phyloP scores from a whole-genome alignment of 768 basidiomycete species.

The Psilocybe sp. region DNA sequence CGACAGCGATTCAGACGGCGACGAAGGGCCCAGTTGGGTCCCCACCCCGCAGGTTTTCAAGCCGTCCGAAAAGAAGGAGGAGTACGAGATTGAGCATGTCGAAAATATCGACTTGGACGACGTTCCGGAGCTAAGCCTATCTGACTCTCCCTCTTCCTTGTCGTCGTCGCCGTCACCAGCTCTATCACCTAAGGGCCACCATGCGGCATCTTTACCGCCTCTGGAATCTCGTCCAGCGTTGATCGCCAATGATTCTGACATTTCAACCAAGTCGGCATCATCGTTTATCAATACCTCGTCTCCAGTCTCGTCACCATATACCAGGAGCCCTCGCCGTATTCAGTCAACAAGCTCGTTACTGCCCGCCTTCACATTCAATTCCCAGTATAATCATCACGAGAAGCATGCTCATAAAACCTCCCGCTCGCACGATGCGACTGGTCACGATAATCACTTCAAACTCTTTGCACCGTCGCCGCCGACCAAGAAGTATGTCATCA shows the following conservation, averaged over 20 bases:
- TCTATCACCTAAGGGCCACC: neutral
- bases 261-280: slow-evolving; percentile 6
- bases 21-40: slow-evolving; percentile 54
- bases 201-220: slow-evolving; percentile 5
- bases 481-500: slow-evolving; percentile 26
- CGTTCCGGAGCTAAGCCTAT: slow-evolving; percentile 16
- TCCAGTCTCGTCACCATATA: neutral
- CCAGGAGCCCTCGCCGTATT: slow-evolving; percentile 16
- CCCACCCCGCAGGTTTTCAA: slow-evolving; percentile 20
- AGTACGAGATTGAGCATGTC: slow-evolving; percentile 14
- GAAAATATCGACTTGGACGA: slow-evolving; percentile 16
- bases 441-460: neutral
- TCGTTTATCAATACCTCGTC: neutral
- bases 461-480: neutral
- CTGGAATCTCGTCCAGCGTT: slow-evolving; percentile 10
- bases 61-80: slow-evolving; percentile 10
- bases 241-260: neutral
- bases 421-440: neutral
- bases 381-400: slow-evolving; percentile 5
- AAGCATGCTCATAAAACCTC: neutral
- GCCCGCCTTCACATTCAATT: neutral
- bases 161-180: neutral
- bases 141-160: slow-evolving; percentile 8
- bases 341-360: slow-evolving; percentile 20
- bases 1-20: slow-evolving; percentile 23